Evolutionary conservation across 306 rosid species (phyloP), one percentile per base, ranked within the genome.

Genomic region (Mimosa bimucronata): DNA sequence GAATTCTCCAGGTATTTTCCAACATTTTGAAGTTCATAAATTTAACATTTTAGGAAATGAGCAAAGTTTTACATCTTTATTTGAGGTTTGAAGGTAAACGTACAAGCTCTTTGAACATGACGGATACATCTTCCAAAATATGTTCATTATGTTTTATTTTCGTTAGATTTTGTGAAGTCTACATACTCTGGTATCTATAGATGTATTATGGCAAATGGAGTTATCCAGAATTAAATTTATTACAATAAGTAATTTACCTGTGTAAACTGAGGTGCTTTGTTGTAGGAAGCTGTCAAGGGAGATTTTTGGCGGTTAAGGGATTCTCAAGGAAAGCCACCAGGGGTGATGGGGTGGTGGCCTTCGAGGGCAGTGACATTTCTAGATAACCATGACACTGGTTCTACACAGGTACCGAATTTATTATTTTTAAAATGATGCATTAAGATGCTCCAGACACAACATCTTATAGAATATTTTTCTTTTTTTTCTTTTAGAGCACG

Each of bases 351-450:
- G 41, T 92, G 89, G 98, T 91, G 98, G 97, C 92, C 97, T 66
- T 94, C 98, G 61, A 89, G 98, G 81, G 81, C 95, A 68, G 94
- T 89, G 30, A 92, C 97, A 45, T 94, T 92, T 87, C 1, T 92
- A 61, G 98, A 92, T 28, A 92, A 94, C 83, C 98, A 94, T 45
- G 97, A 94, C 70, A 92, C 98, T 18, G 97, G 97, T 77, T 92
- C 97, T 75, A 91, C 97, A 19, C 97, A 92, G 98, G 98, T 94
- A 67, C 58, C 37, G 28, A 46, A 61, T 68, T 82, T 65, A 44
- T 58, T 57, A 31, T 76, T 48, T 26, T 6, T 62, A 52, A 37
- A 48, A 70, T 79, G 34, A 70, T 68, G 42, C 26, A 23, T 8
- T 29, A 52, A 46, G 65, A 60, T 50, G 73, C 38, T 61, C 57